A percentile compares a stretch with the other conserved stretches of the same genome.
Conservation (phyloP, 805 yeast genomes). For the Lipomyces yamanashiensis region DNA sequence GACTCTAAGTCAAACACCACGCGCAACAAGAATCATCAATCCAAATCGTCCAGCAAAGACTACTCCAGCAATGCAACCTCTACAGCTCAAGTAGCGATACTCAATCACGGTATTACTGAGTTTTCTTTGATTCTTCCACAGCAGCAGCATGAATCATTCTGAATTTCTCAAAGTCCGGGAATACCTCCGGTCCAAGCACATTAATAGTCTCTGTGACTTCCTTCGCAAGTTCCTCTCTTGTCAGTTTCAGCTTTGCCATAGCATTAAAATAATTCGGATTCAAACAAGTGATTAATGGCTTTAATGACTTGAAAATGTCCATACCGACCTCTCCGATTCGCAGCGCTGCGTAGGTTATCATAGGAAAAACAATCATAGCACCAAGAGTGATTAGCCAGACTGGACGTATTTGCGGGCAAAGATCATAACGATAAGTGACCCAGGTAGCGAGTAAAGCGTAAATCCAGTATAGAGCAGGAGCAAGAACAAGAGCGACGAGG, state of each 20-base stretch:
- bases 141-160: constrained; percentile 6
- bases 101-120: not conserved
- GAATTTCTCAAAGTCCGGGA: constrained; percentile 72
- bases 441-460: constrained; percentile 63
- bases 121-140: constrained; percentile 10
- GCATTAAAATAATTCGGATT: constrained; percentile 46
- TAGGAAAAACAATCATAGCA: constrained; percentile 64
- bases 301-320: constrained; percentile 80
- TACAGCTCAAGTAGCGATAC: not conserved
- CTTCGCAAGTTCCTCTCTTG: constrained; percentile 65
- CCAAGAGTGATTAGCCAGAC: constrained; percentile 50
- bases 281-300: constrained; percentile 68
- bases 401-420: constrained; percentile 38
- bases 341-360: constrained; percentile 84
- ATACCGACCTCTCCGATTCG: constrained; percentile 90
- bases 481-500: constrained; percentile 81
- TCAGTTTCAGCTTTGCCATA: constrained; percentile 58
- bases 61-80: no score
- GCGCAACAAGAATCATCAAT: no score
- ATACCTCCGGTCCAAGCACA: constrained; percentile 78
- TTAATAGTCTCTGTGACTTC: constrained; percentile 82
- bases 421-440: constrained; percentile 44
- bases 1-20: no score
- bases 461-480: constrained; percentile 81
- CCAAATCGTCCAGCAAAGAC: no score